Percentiles rank a stretch among this genome's conserved stretches.
Conservation (phyloP, 768 basidiomycete species). For the Auriscalpium orientale region DNA sequence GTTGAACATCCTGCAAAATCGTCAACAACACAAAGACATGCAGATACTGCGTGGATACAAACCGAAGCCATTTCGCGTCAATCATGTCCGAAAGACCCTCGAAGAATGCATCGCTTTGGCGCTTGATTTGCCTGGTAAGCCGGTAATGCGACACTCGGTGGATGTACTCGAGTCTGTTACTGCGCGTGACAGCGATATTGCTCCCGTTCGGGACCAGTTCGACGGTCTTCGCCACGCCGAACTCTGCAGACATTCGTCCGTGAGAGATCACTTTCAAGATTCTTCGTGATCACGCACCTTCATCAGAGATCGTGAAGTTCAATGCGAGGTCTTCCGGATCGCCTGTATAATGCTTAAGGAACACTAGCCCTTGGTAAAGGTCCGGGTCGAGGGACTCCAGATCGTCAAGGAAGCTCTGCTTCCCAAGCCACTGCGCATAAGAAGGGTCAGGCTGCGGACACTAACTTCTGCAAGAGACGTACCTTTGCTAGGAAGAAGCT, state of each 20-base stretch:
- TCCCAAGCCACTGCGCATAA: constrained; percentile 70
- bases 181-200: constrained; percentile 77
- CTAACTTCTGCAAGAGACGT: constrained; percentile 2
- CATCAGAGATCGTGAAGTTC: constrained; percentile 81
- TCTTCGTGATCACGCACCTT: constrained; percentile 45
- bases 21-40: not conserved
- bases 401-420: constrained; percentile 89
- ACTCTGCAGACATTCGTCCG: constrained; percentile 43
- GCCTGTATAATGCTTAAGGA: constrained; percentile 86
- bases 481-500: constrained; percentile 91
- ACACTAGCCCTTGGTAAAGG: constrained; percentile 85
- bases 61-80: constrained; percentile 83
- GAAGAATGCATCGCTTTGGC: constrained; percentile 82
- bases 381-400: constrained; percentile 87
- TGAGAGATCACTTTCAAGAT: not conserved
- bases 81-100: constrained; percentile 90
- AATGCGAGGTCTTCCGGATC: constrained; percentile 83
- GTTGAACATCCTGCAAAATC: constrained; percentile 77
- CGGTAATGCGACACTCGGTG: constrained; percentile 83
- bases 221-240: constrained; percentile 67
- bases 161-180: constrained; percentile 88
- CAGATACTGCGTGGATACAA: not conserved
- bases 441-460: not conserved
- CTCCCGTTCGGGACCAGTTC: constrained; percentile 80
- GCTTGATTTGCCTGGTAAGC: constrained; percentile 81